Conservation (phyloP, 225 moss, liverwort and hornwort species). For the Polytrichum formosum region DNA sequence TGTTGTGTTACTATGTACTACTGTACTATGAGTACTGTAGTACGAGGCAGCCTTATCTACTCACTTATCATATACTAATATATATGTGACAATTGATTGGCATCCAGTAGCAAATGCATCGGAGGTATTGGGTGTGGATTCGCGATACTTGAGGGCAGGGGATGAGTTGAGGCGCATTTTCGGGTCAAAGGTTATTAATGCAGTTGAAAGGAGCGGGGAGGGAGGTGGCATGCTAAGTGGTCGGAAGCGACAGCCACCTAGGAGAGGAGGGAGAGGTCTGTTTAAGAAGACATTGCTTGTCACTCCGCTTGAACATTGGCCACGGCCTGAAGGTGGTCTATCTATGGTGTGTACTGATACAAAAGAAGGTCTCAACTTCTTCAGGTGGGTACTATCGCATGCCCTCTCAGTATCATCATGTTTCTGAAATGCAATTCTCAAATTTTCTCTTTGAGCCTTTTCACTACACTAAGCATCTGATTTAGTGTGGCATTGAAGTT, state of each 20-base stretch:
- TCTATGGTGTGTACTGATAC: conserved; percentile 79
- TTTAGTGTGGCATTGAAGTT: too few relatives aligned
- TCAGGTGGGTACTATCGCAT: conserved; percentile 49
- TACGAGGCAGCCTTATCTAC: too few relatives aligned
- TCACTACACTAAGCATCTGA: too few relatives aligned
- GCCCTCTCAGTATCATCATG: background rate
- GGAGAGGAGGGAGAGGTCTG: conserved; percentile 55
- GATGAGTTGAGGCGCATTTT: conserved; percentile 91
- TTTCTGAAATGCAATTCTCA: background rate
- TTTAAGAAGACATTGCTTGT: conserved; percentile 76
- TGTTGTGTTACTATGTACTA: too few relatives aligned
- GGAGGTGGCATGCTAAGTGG: conserved; percentile 30
- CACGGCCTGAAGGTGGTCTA: conserved; percentile 67
- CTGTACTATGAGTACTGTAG: too few relatives aligned
- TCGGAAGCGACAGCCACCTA: conserved; percentile 62
- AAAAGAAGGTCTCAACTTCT: conserved; percentile 63
- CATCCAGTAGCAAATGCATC: conserved; percentile 33
- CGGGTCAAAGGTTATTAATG: conserved; percentile 86
- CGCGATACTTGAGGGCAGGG: conserved; percentile 69
- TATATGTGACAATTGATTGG: background rate
- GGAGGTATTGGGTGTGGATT: conserved; percentile 56
- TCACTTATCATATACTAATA: background rate
- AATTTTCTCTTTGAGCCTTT: background rate
- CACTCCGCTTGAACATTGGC: conserved; percentile 71
- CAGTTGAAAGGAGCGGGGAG: conserved; percentile 58